Conservation (phyloP, 345 rosid species). For the Erysimum cheiranthoides region DNA sequence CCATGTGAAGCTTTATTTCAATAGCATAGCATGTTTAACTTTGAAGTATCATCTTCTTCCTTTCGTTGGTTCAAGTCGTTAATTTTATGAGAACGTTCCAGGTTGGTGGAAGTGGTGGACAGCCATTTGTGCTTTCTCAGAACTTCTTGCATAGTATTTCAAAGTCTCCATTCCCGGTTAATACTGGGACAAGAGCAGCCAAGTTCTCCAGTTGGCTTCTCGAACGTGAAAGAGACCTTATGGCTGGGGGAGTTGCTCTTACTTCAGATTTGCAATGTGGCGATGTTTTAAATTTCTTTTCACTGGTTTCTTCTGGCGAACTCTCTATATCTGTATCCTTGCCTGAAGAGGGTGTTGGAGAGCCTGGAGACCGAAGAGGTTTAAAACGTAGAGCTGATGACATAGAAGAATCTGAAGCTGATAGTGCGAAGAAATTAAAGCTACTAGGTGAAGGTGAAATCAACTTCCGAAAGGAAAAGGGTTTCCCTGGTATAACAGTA, state of each 20-base stretch:
- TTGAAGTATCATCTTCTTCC: slow-evolving; percentile 17
- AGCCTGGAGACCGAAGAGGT: slow-evolving; percentile 82
- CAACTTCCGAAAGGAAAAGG: slow-evolving; percentile 84
- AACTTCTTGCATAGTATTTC: slow-evolving; percentile 77
- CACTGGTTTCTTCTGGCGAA: slow-evolving; percentile 79
- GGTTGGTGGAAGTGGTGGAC: slow-evolving; percentile 85
- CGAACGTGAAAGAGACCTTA: slow-evolving; percentile 64
- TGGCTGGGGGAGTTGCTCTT: slow-evolving; percentile 60
- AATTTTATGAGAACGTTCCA: slow-evolving; percentile 49
- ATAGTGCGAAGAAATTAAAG: slow-evolving; percentile 66
- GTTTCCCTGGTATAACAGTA: slow-evolving; percentile 86
- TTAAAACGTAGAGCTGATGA: slow-evolving; percentile 72
- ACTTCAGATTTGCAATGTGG: slow-evolving; percentile 88
- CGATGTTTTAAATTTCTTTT: slow-evolving; percentile 76
- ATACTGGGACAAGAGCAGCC: slow-evolving; percentile 85
- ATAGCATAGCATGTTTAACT: slow-evolving; percentile 24
- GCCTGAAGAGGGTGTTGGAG: slow-evolving; percentile 95
- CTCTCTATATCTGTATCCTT: slow-evolving; percentile 65
- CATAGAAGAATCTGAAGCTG: slow-evolving; percentile 55
- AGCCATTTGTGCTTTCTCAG: slow-evolving; percentile 82
- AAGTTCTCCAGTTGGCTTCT: slow-evolving; percentile 74
- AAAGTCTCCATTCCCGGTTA: slow-evolving; percentile 74
- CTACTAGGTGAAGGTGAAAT: slow-evolving; percentile 73
- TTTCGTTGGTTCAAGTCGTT: slow-evolving; percentile 14
- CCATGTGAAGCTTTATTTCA: slow-evolving; percentile 20